phyloP scores from a whole-genome alignment of 2,329 filamentous ascomycete genomes.

The Cordyceps militaris region DNA sequence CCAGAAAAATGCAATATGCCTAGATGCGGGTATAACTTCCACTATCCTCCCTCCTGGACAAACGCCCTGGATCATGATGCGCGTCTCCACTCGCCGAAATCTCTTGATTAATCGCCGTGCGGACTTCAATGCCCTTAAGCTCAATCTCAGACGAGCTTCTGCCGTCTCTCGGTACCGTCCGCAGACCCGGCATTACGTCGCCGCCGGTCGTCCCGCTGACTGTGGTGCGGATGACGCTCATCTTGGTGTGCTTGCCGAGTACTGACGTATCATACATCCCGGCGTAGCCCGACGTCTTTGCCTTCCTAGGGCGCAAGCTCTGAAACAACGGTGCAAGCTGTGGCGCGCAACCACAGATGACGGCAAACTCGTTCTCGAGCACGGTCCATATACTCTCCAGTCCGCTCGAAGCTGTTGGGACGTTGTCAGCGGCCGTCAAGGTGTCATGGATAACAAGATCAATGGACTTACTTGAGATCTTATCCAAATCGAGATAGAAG shows the following conservation, averaged over 20 bases:
- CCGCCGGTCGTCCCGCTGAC: conserved; percentile 1
- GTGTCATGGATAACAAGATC: background rate
- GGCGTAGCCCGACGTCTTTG: conserved; percentile 7
- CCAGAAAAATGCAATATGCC: conserved; percentile 10
- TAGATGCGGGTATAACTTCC: conserved; percentile 11
- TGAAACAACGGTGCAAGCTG: conserved; percentile 11
- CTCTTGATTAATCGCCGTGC: conserved; percentile 15
- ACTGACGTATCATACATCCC: conserved; percentile 9
- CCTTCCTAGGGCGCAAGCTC: background rate
- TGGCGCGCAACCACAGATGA: conserved; percentile 12
- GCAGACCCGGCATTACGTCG: background rate
- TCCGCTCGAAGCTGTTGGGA: background rate
- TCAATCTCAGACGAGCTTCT: conserved; percentile 16
- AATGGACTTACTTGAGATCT: conserved; percentile 7
- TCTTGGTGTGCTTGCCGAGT: conserved; percentile 7
- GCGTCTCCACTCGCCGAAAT: conserved; percentile 1
- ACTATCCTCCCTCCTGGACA: background rate
- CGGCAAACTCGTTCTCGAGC: conserved; percentile 12
- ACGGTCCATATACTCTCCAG: conserved; percentile 9
- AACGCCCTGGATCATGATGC: background rate
- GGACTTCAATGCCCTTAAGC: conserved; percentile 17
- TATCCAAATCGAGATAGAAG: conserved; percentile 7
- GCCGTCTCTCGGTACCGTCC: background rate
- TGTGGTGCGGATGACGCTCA: conserved; percentile 12
- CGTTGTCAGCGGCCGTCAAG: background rate